Base-by-base conservation (phyloP, 805 yeast species). In the Candida sakaeoensis region DNA sequence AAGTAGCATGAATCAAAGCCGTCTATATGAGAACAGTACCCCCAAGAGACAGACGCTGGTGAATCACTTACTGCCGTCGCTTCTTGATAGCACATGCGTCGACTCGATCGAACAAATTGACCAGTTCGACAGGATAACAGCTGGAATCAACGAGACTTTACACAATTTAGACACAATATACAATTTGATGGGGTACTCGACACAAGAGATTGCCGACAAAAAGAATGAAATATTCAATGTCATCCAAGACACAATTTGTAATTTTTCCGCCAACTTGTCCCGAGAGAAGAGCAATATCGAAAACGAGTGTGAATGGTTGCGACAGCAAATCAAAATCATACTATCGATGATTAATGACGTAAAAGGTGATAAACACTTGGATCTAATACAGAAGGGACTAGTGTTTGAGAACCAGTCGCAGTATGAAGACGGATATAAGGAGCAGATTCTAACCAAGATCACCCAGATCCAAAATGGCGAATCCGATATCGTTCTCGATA, bases 171-270 rank as follows among this genome's bases (percentile, higher is more conserved):
- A 72, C 37, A 50, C 51, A 4, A 67, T 77, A 8, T 77, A 77
- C 52, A 61, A 63, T 35, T 71, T 68, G 42, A 79, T 79, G 29
- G 85, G 85, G 1, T 77, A 74, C 50, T 66, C 80, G 1, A 54
- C 65, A n/a, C 50, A 55, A 7, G 82, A 78, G 41, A 71, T 76
- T 2, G 52, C 70, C 10, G 57, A 57, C 26, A 79, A 76, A 47
- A 79, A 76, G 47, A 57, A 69, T 24, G 64, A 66, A 32, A 70
- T 79, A 10, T 78, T 79, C 47, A 66, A 59, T 12, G 67, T 67
- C 4, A 62, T 79, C 5, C 72, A 79, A 25, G 65, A 65, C 19
- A 72, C 79, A 1, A 74, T 79, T 22, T 57, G 65, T 15, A 62
- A 65, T 43, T 75, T 60, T 43, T 50, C 64, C 2, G 35, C 39